Base-by-base conservation (phyloP, 352 stramenopile species). In the Phytophthora citrophthora region DNA sequence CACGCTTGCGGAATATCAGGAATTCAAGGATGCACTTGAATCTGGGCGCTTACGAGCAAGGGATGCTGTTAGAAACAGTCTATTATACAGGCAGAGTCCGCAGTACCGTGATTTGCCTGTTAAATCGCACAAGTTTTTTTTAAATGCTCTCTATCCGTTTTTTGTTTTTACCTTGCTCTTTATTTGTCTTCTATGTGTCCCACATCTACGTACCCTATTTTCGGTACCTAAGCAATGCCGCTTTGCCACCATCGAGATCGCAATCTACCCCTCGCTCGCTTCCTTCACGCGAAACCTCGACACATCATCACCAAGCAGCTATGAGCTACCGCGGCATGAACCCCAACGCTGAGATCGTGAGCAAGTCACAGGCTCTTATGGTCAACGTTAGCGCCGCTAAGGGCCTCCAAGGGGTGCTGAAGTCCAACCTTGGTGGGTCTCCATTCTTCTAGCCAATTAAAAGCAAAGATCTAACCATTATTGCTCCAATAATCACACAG, bases 351-450 rank as follows among this genome's bases (percentile, higher is more conserved):
- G 97, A 99, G 88, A 97, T 99, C 67, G 94, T 99, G 58, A 93
- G 86, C 74, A 98, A 98, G 79, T 93, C 83, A 48, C 96, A 98
- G 89, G 97, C 83, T 70, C 94, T 95, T 70, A 82, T 96, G 54
- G 97, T 99, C 36, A 99, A 99, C 78, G 95, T 99, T 23, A 97
- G 96, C 62, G 98, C 98, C 26, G 97, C 96, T 26, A 95, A 96
- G 60, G 98, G 98, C 7, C 91, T 99, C 0, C 92, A 99, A 83
- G 95, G 97, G 59, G 97, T 98, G 59, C 82, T 97, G 59, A 97
- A 97, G 72, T 97, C 83, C 63, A 98, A 97, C 74, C 67, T 97
- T 8, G 91, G 88, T 95, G 66, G 68, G 82, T 80, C 15, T 16
- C 26, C 15, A 26, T 18, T 7, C 4, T 44, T 10, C 10, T 13